Conservation (phyloP, 2,329 filamentous ascomycete species). For the Venturia nashicola region DNA sequence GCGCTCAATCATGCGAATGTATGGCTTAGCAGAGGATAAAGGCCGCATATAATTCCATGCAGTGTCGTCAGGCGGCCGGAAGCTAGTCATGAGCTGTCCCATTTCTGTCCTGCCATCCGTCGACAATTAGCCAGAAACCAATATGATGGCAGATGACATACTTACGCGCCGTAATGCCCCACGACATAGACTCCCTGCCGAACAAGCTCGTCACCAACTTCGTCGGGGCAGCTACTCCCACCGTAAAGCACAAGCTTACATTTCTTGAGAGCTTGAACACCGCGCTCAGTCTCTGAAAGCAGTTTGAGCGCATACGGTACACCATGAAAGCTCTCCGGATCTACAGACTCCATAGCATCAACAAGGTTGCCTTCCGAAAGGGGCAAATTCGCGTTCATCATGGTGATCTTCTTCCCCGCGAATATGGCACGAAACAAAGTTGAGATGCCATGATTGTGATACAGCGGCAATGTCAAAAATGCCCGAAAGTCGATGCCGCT, state of each 20-base stretch:
- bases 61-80: slow-evolving; percentile 39
- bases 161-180: slow-evolving; percentile 44
- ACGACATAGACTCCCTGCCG: slow-evolving; percentile 42
- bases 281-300: slow-evolving; percentile 44
- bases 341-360: slow-evolving; percentile 28
- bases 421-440: slow-evolving; percentile 42
- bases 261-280: slow-evolving; percentile 33
- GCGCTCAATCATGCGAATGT: background rate
- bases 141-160: slow-evolving; percentile 11
- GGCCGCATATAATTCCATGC: slow-evolving; percentile 48
- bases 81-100: slow-evolving; percentile 49
- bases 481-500: background rate
- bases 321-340: slow-evolving; percentile 43
- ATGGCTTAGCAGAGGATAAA: background rate
- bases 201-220: slow-evolving; percentile 42
- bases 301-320: slow-evolving; percentile 56
- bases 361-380: slow-evolving; percentile 39
- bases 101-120: slow-evolving; percentile 40
- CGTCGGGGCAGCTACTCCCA: slow-evolving; percentile 47
- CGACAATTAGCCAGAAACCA: background rate
- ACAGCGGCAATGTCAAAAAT: slow-evolving; percentile 36
- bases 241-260: slow-evolving; percentile 45
- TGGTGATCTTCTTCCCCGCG: slow-evolving; percentile 35
- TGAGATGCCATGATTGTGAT: slow-evolving; percentile 47
- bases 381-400: slow-evolving; percentile 44